phyloP scores from a whole-genome alignment of 495 filamentous ascomycete species.

The Penicillium egyptiacum region DNA sequence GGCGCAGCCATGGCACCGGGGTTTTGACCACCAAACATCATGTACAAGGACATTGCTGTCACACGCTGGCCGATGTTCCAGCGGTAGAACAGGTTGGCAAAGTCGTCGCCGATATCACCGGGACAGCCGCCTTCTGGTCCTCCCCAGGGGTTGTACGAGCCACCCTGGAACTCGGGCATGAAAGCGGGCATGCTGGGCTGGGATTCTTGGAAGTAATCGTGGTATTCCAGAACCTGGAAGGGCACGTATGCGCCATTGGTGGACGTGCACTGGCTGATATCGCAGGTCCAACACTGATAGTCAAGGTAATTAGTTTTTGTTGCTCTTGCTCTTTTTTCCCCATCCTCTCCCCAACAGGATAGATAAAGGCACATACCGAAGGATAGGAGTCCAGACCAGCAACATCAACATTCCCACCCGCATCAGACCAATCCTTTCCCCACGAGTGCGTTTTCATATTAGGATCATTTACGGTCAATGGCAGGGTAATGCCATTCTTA shows the following conservation, averaged over 20 bases:
- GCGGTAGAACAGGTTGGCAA: conserved; percentile 61
- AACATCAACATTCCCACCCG: conserved; percentile 57
- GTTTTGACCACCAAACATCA: conserved; percentile 63
- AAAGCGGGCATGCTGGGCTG: conserved; percentile 55
- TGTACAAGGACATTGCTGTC: conserved; percentile 56
- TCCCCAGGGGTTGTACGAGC: conserved; percentile 63
- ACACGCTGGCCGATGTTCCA: conserved; percentile 56
- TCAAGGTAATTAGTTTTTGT: background rate
- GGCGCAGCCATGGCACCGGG: conserved; percentile 54
- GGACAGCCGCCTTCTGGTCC: conserved; percentile 54
- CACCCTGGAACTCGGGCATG: conserved; percentile 64
- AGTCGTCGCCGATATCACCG: conserved; percentile 47
- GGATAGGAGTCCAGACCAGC: conserved; percentile 60
- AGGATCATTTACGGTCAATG: conserved; percentile 56
- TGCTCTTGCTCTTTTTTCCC: background rate
- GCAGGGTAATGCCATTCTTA: conserved; percentile 54
- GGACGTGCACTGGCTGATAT: conserved; percentile 54
- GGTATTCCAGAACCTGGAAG: conserved; percentile 52
- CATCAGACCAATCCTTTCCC: conserved; percentile 53
- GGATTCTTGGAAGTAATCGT: conserved; percentile 55
- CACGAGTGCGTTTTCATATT: conserved; percentile 53
- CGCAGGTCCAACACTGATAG: conserved; percentile 58
- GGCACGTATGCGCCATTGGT: conserved; percentile 56
- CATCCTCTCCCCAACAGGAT: background rate
- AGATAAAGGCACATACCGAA: conserved; percentile 28